Conservation (phyloP, 2,329 filamentous ascomycete genomes). For the Colletotrichum somersetense region DNA sequence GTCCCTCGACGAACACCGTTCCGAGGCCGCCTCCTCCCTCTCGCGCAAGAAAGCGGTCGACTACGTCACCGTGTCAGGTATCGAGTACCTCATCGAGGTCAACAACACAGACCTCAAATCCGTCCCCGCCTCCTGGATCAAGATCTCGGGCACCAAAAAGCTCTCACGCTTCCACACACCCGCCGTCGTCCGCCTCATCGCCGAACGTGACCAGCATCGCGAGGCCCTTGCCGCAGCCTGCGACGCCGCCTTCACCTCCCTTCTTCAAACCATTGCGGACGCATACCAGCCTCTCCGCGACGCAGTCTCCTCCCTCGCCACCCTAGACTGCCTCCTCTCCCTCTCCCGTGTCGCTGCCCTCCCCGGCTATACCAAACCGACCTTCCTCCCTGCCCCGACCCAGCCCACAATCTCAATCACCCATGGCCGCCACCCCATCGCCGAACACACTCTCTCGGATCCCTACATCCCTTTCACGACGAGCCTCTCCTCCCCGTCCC, state of each 20-base stretch:
- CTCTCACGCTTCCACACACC: conserved; percentile 94
- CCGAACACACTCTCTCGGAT: conserved; percentile 88
- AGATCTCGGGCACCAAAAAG: conserved; percentile 95
- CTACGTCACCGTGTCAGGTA: conserved; percentile 88
- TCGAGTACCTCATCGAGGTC: conserved; percentile 95
- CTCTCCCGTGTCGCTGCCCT: conserved; percentile 86
- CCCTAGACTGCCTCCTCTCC: conserved; percentile 90
- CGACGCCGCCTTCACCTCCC: conserved; percentile 80
- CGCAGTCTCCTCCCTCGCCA: conserved; percentile 85
- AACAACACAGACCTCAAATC: conserved; percentile 84
- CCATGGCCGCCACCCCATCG: conserved; percentile 91
- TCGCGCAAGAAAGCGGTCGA: conserved; percentile 76
- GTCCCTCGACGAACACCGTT: conserved; percentile 83
- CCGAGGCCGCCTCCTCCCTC: conserved; percentile 77
- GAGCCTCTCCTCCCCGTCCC: conserved; percentile 72
- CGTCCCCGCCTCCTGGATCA: conserved; percentile 93
- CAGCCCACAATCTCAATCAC: conserved; percentile 77
- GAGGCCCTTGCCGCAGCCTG: conserved; percentile 93
- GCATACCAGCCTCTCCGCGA: conserved; percentile 89
- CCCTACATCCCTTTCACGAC: conserved; percentile 94
- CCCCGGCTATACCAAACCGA: conserved; percentile 88
- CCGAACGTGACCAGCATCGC: conserved; percentile 93
- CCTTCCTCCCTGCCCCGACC: conserved; percentile 70
- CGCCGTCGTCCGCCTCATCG: conserved; percentile 84
- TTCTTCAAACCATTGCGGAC: conserved; percentile 81